Evolutionary conservation across 2,329 filamentous ascomycete genomes (phyloP), one percentile per base, ranked within the genome.

Genomic region (Aureobasidium musti): DNA sequence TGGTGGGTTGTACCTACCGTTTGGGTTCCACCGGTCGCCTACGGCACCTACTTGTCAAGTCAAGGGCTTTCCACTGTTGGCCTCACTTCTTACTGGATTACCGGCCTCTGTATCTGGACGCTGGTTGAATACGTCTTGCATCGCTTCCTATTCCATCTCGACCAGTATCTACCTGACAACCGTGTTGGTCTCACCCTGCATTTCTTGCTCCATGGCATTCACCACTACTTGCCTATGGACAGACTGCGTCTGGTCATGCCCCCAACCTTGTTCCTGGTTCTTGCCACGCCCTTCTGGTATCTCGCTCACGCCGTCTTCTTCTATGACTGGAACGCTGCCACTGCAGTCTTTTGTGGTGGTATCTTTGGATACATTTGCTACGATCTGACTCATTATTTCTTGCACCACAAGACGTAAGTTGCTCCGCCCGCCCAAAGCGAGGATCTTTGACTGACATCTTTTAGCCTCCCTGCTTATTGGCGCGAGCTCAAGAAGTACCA

Each of bases 151-250:
- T 99, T 99, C 81, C 95, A 99, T 75, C 82, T 99, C 65, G 95
- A 99, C 78, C 82, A 89, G 89, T 96, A 89, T 75, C 89, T 99
- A 13, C 95, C 95, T 0, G 91, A 99, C 77, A 96, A 98, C 77
- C 86, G 92, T 65, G 89, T 91, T n/a, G 89, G 86, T 70, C 82
- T 99, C 67, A 96, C 92, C 0, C 72, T 89, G 23, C 95, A 99
- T 77, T 99, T 99, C 80, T 81, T 97, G 47, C 90, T 99, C 30
- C 95, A 99, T 74, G 95, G 95, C 70, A 91, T 99, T 70, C 95
- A 99, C 76, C 95, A 99, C 79, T 99, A 98, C 79, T 86, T 99
- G 5, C 95, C 95, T n/a, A 98, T 99, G 95, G 95, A 99, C 81
- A 94, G 89, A 75, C 94, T 97, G 74, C 89, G 95, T 68, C 88